Percentiles rank a stretch among this genome's conserved stretches.
phyloP scores from a whole-genome alignment of 2,329 filamentous ascomycete genomes.

The Scopulariopsis brevicaulis region DNA sequence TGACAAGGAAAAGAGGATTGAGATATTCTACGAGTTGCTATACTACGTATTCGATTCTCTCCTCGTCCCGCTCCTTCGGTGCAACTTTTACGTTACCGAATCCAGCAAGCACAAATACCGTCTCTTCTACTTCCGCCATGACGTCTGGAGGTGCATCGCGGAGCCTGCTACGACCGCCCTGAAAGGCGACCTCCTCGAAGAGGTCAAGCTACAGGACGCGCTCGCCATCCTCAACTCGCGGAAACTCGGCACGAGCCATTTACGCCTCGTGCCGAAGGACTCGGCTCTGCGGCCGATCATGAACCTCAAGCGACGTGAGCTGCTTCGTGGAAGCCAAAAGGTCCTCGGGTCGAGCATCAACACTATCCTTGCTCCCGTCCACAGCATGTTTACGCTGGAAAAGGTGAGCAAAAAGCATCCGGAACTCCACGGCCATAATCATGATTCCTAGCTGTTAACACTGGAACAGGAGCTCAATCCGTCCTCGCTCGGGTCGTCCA shows the following conservation, averaged over 20 bases:
- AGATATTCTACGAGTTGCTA: slow-evolving; percentile 74
- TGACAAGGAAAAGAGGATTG: slow-evolving; percentile 63
- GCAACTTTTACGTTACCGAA: slow-evolving; percentile 92
- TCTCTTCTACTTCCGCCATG: slow-evolving; percentile 89
- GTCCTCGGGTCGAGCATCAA: slow-evolving; percentile 30
- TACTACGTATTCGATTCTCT: slow-evolving; percentile 93
- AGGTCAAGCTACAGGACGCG: slow-evolving; percentile 50
- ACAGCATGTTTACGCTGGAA: slow-evolving; percentile 69
- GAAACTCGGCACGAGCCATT: slow-evolving; percentile 61
- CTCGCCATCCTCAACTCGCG: slow-evolving; percentile 47
- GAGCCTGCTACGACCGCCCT: slow-evolving; percentile 60
- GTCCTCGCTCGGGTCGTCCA: slow-evolving; percentile 58
- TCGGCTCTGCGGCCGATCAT: slow-evolving; percentile 70
- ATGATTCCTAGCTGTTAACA: background rate
- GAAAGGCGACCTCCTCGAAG: slow-evolving; percentile 67
- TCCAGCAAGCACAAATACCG: slow-evolving; percentile 69
- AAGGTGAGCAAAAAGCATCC: slow-evolving; percentile 34
- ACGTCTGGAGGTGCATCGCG: slow-evolving; percentile 71
- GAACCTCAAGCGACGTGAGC: slow-evolving; percentile 62
- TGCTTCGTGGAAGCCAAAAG: slow-evolving; percentile 53
- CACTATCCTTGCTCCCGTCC: slow-evolving; percentile 55
- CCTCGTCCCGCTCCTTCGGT: slow-evolving; percentile 73
- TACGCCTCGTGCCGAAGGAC: slow-evolving; percentile 76
- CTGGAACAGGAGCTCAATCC: slow-evolving; percentile 30
- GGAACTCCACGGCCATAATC: background rate